Conservation (phyloP, 352 stramenopile genomes). For the Phytophthora pini region DNA sequence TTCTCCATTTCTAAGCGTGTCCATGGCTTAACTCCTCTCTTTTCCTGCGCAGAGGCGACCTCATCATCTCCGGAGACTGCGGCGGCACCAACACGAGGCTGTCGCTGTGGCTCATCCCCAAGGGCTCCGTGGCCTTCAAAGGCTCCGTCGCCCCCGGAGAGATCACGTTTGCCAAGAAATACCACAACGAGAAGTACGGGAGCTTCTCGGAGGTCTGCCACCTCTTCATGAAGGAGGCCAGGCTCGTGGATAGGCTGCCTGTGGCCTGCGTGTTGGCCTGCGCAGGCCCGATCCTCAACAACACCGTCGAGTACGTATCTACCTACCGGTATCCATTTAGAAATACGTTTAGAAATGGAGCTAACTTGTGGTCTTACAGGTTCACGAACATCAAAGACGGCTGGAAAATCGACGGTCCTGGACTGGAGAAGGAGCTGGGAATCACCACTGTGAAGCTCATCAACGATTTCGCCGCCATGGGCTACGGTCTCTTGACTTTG, state of each 20-base stretch:
- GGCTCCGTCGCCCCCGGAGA: slow-evolving; percentile 79
- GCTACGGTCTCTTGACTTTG: slow-evolving; percentile 97
- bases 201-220: slow-evolving; percentile 91
- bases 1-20: neutral
- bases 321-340: neutral
- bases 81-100: slow-evolving; percentile 98
- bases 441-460: slow-evolving; percentile 93
- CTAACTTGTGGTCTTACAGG: slow-evolving; percentile 22
- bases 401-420: slow-evolving; percentile 89
- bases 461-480: slow-evolving; percentile 98
- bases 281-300: slow-evolving; percentile 82
- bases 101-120: slow-evolving; percentile 85
- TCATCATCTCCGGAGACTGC: slow-evolving; percentile 94
- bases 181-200: slow-evolving; percentile 82
- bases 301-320: slow-evolving; percentile 72
- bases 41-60: slow-evolving; percentile 50
- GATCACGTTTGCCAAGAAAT: slow-evolving; percentile 89
- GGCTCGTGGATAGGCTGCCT: slow-evolving; percentile 65
- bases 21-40: neutral
- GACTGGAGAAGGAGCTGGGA: slow-evolving; percentile 79
- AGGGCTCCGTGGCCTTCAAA: slow-evolving; percentile 60
- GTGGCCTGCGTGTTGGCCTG: slow-evolving; percentile 81
- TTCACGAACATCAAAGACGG: slow-evolving; percentile 95
- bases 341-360: neutral
- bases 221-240: slow-evolving; percentile 94